phyloP scores from a whole-genome alignment of 2,329 filamentous ascomycete species.

The Aspergillus pseudoterreus region DNA sequence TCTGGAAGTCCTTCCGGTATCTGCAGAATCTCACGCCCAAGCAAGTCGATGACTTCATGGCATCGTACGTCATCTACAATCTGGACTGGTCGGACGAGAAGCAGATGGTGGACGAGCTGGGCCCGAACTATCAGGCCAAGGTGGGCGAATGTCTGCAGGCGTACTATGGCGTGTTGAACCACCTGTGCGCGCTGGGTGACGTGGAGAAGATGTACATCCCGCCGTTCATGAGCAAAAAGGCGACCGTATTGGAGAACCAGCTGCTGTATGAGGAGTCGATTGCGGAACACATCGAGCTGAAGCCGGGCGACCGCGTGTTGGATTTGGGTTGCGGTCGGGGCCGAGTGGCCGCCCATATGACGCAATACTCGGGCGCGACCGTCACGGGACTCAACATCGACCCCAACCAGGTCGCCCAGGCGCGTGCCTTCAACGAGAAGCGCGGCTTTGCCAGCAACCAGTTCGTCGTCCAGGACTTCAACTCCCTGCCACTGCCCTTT shows the following conservation, averaged over 20 bases:
- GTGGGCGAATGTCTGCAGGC: slow-evolving; percentile 51
- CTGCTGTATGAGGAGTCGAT: slow-evolving; percentile 52
- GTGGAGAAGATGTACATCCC: slow-evolving; percentile 60
- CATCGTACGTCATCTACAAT: slow-evolving; percentile 55
- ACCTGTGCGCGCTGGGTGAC: slow-evolving; percentile 53
- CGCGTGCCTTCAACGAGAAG: slow-evolving; percentile 42
- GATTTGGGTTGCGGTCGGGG: slow-evolving; percentile 54
- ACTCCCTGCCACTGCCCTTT: slow-evolving; percentile 51
- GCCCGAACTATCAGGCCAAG: slow-evolving; percentile 48
- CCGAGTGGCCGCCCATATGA: slow-evolving; percentile 53
- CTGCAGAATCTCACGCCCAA: slow-evolving; percentile 48
- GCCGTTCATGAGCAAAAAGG: slow-evolving; percentile 50
- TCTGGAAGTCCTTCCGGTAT: slow-evolving; percentile 50
- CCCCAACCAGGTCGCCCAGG: slow-evolving; percentile 50
- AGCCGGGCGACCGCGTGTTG: slow-evolving; percentile 46
- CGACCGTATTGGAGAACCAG: slow-evolving; percentile 51
- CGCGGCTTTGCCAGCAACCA: slow-evolving; percentile 42
- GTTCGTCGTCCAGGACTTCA: slow-evolving; percentile 52
- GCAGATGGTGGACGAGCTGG: slow-evolving; percentile 47
- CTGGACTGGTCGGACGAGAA: slow-evolving; percentile 52
- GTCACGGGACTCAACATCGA: slow-evolving; percentile 55
- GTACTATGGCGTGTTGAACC: slow-evolving; percentile 55
- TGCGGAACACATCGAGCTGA: slow-evolving; percentile 45
- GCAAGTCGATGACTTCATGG: slow-evolving; percentile 55
- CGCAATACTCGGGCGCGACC: slow-evolving; percentile 44